Evolutionary conservation across 768 basidiomycete genomes (phyloP), one percentile per base, ranked within the genome.

Genomic region (Flagelloscypha sp.): DNA sequence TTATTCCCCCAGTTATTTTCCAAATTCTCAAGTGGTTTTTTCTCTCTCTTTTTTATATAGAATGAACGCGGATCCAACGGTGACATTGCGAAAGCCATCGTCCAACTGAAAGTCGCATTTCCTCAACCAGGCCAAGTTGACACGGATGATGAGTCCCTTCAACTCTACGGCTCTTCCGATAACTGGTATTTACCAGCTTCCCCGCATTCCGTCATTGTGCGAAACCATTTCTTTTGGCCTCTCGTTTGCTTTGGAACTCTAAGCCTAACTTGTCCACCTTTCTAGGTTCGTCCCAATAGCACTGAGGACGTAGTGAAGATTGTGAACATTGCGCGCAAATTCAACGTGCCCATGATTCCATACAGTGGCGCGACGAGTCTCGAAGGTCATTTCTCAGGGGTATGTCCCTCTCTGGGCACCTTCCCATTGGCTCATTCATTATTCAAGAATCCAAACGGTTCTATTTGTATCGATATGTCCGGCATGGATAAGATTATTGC

Each of bases 301-400:
- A 92, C 89, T 0, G 82, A 85, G 43, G 88, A 94, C 45, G 86
- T 94, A 1, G 79, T 81, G 25, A 68, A 73, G 45, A 69, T 89
- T 31, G 81, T 93, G 31, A 74, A 80, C 40, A 68, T 84, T 30
- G 83, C 89, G 2, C 70, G 66, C 25, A 79, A 79, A 54, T 81
- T 79, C 57, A 65, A 64, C 18, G 80, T 92, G 61, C 90, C 90
- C 0, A 56, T 93, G 15, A 74, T 72, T 1, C 72, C 87, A 2
- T 90, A 81, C 54, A 77, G 79, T 0, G 89, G 85, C 7, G 89
- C 80, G 2, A 93, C 89, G 0, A 78, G 73, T 47, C 54, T 93
- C 16, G 89, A 92, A 50, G 87, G 87, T 0, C 81, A 87, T 43
- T 77, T 70, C 43, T 61, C 70, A 24, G 76, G 74, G 19, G 84